phyloP scores from a whole-genome alignment of 257 asterid genomes.

The Fraxinus anomala region DNA sequence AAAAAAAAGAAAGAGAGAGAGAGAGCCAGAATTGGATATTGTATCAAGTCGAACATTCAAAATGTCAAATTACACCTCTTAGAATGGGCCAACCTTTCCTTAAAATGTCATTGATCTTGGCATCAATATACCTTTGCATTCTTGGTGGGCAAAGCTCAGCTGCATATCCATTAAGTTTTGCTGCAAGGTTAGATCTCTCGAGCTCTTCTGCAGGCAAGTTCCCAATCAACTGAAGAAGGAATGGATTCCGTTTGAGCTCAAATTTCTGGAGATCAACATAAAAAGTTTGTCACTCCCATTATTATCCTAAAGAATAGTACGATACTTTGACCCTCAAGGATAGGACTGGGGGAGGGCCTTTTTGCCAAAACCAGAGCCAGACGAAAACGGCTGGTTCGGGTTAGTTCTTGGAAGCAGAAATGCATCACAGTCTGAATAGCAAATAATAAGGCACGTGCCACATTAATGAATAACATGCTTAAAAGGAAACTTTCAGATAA shows the following conservation, averaged over 20 bases:
- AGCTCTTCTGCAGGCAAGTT: conserved; percentile 89
- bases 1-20: not conserved
- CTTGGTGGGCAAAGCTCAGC: conserved; percentile 87
- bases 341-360: not conserved
- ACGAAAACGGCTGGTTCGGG: not conserved
- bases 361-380: not conserved
- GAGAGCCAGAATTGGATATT: not conserved
- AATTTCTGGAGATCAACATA: conserved; percentile 59
- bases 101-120: conserved; percentile 66
- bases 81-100: conserved; percentile 93
- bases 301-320: conserved; percentile 8
- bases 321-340: not conserved
- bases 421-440: conserved; percentile 17
- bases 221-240: conserved; percentile 89
- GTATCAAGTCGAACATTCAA: conserved; percentile 17
- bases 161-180: conserved; percentile 86
- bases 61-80: conserved; percentile 47
- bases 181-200: conserved; percentile 70
- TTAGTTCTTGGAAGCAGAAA: conserved; percentile 12
- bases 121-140: conserved; percentile 70
- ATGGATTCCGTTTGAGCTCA: conserved; percentile 85
- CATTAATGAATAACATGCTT: conserved; percentile 7
- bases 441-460: conserved; percentile 3
- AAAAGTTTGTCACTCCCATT: conserved; percentile 23
- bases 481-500: conserved; percentile 9